These are phyloP conservation scores for Fusarium udum DNA, from an alignment of 2,329 filamentous ascomycete species.

Conservation along the genomic window DNA sequence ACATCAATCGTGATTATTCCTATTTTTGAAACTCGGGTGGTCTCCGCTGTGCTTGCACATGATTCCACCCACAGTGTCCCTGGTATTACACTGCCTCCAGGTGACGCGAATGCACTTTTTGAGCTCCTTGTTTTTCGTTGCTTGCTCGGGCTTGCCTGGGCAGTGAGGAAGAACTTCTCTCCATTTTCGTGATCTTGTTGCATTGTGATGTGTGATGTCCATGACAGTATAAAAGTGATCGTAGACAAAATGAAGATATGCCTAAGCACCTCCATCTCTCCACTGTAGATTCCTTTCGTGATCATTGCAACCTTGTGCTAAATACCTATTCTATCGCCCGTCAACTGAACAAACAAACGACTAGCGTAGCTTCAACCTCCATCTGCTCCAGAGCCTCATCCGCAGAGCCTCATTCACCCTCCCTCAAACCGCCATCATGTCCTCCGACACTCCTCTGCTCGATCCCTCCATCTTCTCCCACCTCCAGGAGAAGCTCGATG, in stretches of 20 bases:
- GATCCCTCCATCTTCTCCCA: conserved; percentile 86
- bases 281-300: not conserved
- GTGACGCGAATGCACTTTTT: conserved; percentile 51
- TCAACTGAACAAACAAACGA: not conserved
- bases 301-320: not conserved
- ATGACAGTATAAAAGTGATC: rapidly evolving
- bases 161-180: conserved; percentile 58
- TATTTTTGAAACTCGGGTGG: conserved; percentile 61
- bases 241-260: not conserved
- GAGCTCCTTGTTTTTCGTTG: conserved; percentile 52
- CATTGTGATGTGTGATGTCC: too few relatives aligned
- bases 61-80: conserved; percentile 54
- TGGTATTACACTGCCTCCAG: conserved; percentile 46
- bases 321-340: not conserved
- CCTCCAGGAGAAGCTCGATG: conserved; percentile 88
- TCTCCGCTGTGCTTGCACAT: conserved; percentile 55
- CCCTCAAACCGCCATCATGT: conserved; percentile 40
- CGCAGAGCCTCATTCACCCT: conserved; percentile 31
- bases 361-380: conserved; percentile 20
- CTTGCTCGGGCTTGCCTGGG: conserved; percentile 49
- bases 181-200: not conserved
- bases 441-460: conserved; percentile 55
- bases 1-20: conserved; percentile 81
- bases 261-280: rapidly evolving
- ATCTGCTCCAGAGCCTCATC: conserved; percentile 24